Evolutionary conservation across 805 yeast species (phyloP).

Genomic region (Myxozyma kluyveri): DNA sequence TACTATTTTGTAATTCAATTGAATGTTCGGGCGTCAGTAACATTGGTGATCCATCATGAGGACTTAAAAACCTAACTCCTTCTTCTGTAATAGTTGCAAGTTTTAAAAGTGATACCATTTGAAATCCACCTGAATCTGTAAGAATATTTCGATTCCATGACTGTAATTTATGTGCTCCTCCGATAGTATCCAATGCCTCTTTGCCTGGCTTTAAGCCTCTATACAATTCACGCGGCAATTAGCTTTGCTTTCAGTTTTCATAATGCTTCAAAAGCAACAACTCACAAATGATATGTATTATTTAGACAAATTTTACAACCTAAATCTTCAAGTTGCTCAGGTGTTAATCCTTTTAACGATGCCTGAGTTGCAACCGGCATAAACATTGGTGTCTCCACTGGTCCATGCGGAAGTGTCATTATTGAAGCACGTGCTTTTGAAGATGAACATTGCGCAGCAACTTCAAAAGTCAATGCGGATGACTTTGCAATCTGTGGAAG

Average conservation of each 20-base stretch:
- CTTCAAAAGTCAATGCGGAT: slow-evolving; percentile 41
- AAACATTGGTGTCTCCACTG: slow-evolving; percentile 46
- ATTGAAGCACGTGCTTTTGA: slow-evolving; percentile 46
- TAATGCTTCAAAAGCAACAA: neutral
- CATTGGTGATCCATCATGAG: slow-evolving; percentile 49
- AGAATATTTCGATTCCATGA: slow-evolving; percentile 45
- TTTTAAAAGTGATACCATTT: slow-evolving; percentile 47
- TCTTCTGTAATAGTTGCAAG: slow-evolving; percentile 48
- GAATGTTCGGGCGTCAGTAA: slow-evolving; percentile 49
- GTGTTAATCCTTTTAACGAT: slow-evolving; percentile 45
- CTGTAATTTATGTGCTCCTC: slow-evolving; percentile 47
- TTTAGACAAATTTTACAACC: slow-evolving; percentile 46
- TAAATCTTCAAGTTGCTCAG: slow-evolving; percentile 42
- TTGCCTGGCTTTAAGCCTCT: slow-evolving; percentile 46
- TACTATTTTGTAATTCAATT: slow-evolving; percentile 45
- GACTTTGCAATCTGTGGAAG: slow-evolving; percentile 15
- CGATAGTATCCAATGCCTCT: slow-evolving; percentile 42
- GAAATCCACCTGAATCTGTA: slow-evolving; percentile 39
- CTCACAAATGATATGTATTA: slow-evolving; percentile 44
- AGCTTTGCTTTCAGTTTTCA: neutral
- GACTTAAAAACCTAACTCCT: slow-evolving; percentile 46
- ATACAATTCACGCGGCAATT: neutral
- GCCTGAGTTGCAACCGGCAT: slow-evolving; percentile 52
- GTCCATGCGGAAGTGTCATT: slow-evolving; percentile 45
- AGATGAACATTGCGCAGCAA: slow-evolving; percentile 44